Evolutionary conservation across 352 stramenopile species (phyloP), one percentile per base, ranked within the genome.

Genomic region (Aphanomyces invadans): DNA sequence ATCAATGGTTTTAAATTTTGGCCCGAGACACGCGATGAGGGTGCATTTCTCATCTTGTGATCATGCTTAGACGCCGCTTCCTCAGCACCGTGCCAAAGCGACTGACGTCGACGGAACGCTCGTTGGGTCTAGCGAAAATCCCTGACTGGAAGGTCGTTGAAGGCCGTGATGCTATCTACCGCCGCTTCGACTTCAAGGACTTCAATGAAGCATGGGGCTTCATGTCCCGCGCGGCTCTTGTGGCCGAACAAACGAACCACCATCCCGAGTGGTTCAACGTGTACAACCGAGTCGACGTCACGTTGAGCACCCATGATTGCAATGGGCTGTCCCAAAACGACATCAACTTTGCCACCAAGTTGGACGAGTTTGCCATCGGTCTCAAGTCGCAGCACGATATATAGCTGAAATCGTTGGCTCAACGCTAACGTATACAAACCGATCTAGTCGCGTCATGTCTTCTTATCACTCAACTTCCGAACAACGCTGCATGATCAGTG

Each of bases 181-280:
- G 87, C 63, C 79, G 63, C 57, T 96, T 95, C 74, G 68, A 82
- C 65, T 96, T 96, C 65, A 70, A 71, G 51, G 83, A 95, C 69
- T 96, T 96, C 61, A 86, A 78, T 55, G 60, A 87, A 59, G 86
- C 87, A 1, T 95, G 83, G 77, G 60, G 70, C 29, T 94, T 95
- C 69, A 96, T 94, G 85, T 86, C 59, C 51, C 74, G 79, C 49
- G 74, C 76, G 21, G 87, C 87, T 36, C 71, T 88, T 56, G 71
- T 90, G 32, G 87, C 87, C 2, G 85, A 95, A 73, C 74, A 92
- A 59, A 88, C 97, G 83, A 86, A 97, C 76, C 96, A 99, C 82
- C 96, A 99, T 80, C 96, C 96, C 1, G 95, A 99, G 83, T 99
- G 96, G 96, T 98, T 97, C 75, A 99, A 99, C 74, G 95, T 99